Percentiles rank a stretch among this genome's conserved stretches.
Evolutionary conservation across 108 stramenopile species (phyloP).

Genomic region (Nitzschia inconspicua): DNA sequence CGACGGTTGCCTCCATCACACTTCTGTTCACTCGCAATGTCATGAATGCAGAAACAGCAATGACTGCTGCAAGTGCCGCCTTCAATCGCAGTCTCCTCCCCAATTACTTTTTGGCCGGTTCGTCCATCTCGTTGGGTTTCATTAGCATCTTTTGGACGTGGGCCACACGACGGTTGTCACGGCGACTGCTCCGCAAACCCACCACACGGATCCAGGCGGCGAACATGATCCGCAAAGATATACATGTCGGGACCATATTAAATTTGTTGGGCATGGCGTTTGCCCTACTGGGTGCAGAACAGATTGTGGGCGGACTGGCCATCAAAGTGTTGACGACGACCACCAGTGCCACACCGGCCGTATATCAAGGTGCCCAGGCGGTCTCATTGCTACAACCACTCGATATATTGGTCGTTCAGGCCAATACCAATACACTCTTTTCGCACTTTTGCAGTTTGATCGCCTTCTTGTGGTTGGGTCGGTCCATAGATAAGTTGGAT

Average conservation of each 20-base stretch:
- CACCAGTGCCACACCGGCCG: constrained; percentile 26
- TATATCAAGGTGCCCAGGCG: constrained; percentile 9
- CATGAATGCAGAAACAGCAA: constrained; percentile 13
- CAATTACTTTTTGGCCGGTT: constrained; percentile 67
- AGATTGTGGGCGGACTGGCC: constrained; percentile 87
- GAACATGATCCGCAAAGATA: constrained; percentile 68
- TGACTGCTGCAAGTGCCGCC: background rate
- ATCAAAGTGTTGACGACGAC: constrained; percentile 74
- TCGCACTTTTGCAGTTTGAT: constrained; percentile 86
- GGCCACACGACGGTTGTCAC: constrained; percentile 67
- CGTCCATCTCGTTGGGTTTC: constrained; percentile 46
- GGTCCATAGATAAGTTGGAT: constrained; percentile 58
- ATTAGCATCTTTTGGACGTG: constrained; percentile 82
- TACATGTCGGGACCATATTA: constrained; percentile 61
- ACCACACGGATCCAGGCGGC: constrained; percentile 55
- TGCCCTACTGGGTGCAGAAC: constrained; percentile 80
- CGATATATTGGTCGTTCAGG: constrained; percentile 89
- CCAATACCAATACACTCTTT: constrained; percentile 89
- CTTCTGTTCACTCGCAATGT: constrained; percentile 79
- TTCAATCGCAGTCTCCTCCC: constrained; percentile 2
- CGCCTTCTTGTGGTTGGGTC: constrained; percentile 61
- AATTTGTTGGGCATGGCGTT: constrained; percentile 85
- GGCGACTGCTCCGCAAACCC: constrained; percentile 43
- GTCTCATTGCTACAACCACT: constrained; percentile 63
- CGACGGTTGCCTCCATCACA: constrained; percentile 64